These are phyloP conservation scores for Ustilago shanxiensis DNA, from an alignment of 1,284 basidiomycete species.

Conservation along the genomic window DNA sequence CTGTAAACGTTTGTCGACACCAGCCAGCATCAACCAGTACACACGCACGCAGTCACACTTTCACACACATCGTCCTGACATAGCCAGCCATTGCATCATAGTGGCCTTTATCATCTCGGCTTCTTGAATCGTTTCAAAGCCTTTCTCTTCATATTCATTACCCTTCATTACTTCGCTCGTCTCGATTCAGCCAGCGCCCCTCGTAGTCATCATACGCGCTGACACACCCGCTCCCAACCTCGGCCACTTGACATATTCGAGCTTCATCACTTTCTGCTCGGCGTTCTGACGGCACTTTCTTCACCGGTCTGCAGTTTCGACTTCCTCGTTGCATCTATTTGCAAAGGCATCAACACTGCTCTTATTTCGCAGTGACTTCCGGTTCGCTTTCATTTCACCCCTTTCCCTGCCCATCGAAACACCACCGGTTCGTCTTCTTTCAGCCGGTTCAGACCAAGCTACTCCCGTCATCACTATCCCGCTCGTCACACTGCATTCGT, in stretches of 20 bases:
- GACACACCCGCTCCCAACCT: neutral
- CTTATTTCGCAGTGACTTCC: neutral
- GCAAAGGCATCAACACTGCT: neutral
- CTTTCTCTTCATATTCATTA: constrained; percentile 1
- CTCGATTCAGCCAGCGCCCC: neutral
- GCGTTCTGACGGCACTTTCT: neutral
- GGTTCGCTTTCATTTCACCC: constrained; percentile 6
- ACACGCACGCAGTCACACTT: neutral
- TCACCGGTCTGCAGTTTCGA: neutral
- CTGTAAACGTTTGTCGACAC: neutral
- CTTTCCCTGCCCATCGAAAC: neutral
- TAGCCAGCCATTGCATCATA: neutral
- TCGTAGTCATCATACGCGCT: neutral
- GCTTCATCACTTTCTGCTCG: neutral
- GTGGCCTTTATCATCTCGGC: neutral
- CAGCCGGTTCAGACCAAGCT: neutral
- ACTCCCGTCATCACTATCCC: neutral
- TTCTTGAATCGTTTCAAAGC: neutral
- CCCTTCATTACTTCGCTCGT: constrained; percentile 4
- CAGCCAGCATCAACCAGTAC: neutral
- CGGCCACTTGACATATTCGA: neutral
- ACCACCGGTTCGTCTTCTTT: no score
- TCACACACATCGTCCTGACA: neutral
- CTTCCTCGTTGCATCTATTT: neutral
- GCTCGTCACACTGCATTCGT: neutral